phyloP scores from a whole-genome alignment of 441 rosid species.

The Euphorbia schlechtendalii region DNA sequence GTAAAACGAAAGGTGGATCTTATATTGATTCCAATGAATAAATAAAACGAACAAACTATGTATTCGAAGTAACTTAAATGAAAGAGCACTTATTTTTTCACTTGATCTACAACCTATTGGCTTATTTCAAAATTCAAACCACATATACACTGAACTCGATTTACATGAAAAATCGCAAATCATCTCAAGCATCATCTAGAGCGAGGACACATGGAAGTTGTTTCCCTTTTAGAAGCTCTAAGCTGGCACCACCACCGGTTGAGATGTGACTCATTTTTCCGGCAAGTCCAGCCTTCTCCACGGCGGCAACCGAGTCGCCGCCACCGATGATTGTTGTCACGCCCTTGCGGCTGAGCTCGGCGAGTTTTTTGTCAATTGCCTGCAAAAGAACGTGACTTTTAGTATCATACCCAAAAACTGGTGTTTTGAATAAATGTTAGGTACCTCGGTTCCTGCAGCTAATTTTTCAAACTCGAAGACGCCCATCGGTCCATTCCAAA shows the following conservation, averaged over 20 bases:
- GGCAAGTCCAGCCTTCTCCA: conserved; percentile 80
- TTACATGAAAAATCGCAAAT: not conserved
- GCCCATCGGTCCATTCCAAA: conserved; percentile 99
- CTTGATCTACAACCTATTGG: too few relatives aligned
- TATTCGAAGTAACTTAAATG: too few relatives aligned
- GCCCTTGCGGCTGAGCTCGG: conserved; percentile 66
- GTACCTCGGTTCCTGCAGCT: conserved; percentile 86
- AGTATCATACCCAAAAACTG: not conserved
- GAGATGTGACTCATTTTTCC: conserved; percentile 95
- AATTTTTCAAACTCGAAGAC: conserved; percentile 88
- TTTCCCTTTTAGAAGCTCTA: conserved; percentile 92
- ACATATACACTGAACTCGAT: conserved; percentile 17
- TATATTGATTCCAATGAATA: too few relatives aligned
- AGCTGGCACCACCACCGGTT: conserved; percentile 90
- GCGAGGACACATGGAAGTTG: conserved; percentile 87
- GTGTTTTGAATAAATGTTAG: not conserved
- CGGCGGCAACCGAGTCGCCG: conserved; percentile 92
- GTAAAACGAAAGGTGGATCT: too few relatives aligned
- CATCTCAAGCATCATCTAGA: conserved; percentile 58
- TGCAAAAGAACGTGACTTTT: conserved; percentile 19
- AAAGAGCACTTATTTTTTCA: too few relatives aligned
- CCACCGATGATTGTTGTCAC: conserved; percentile 93
- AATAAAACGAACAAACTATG: too few relatives aligned
- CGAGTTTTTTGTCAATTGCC: conserved; percentile 71
- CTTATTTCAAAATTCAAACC: conserved; percentile 23